Evolutionary conservation across 495 filamentous ascomycete genomes (phyloP), one percentile per base, ranked within the genome.

Genomic region (Lasiosphaeria hispida): DNA sequence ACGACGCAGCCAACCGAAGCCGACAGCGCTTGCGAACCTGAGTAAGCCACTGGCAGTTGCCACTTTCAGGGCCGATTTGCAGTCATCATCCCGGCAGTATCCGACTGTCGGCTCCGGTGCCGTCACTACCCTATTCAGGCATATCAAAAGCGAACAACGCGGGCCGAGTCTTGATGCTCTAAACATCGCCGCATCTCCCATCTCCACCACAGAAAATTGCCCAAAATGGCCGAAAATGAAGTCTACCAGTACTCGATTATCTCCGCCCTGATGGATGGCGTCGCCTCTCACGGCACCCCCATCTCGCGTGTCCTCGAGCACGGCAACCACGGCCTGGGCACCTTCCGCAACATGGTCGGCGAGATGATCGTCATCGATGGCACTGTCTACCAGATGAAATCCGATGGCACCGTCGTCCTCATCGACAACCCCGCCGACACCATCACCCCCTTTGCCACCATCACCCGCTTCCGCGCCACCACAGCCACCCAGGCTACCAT

Each of bases 351-450:
- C 56, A 76, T 83, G 62, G 70, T 72, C 44, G 80, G 80, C 62
- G 80, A 82, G 63, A 76, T 82, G 64, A 72, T 82, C 34, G 66
- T 81, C n/a, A 59, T 82, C 11, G 76, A 81, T 55, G 68, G 69
- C 52, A 59, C 63, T 9, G 67, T 73, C 30, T 82, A 79, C 62
- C 80, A 82, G 65, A 74, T 75, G 66, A 73, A 71, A 23, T 59
- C 66, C 17, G 72, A 75, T 37, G 77, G 77, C 13, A 61, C 62
- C 30, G 62, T 74, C 18, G 59, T 61, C 0, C 61, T 59, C 44
- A 63, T 75, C 23, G 57, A 63, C 38, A 33, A 57, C n/a, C 59
- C 63, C 0, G 45, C 34, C 8, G 23, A 45, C 0, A 62, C 59
- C 43, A 58, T 75, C 52, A 71, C 74, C 2, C 77, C 77, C 5